A percentile compares a stretch with the other conserved stretches of the same genome.
phyloP scores from a whole-genome alignment of 176 grass and related monocot genomes.

The Luzula sylvatica region DNA sequence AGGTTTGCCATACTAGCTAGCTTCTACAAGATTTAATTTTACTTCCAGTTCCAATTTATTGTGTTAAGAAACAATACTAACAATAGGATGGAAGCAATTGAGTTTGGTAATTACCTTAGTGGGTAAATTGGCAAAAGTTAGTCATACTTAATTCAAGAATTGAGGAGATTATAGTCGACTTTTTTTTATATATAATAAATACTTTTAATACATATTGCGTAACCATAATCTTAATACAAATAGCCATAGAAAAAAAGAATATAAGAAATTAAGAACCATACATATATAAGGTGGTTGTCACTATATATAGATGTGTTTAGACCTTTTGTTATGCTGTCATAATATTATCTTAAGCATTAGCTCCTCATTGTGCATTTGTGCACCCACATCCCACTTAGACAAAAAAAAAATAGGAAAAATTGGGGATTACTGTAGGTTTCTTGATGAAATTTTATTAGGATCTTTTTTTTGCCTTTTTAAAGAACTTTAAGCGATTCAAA shows the following conservation, averaged over 20 bases:
- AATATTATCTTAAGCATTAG: conserved; percentile 14
- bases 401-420: not conserved
- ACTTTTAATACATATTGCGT: no score
- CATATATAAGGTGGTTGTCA: conserved; percentile 5
- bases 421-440: not conserved
- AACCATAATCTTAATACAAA: no score
- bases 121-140: no score
- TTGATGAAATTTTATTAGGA: not conserved
- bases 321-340: conserved; percentile 4
- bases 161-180: no score
- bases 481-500: not conserved
- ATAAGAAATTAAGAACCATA: conserved; percentile 6
- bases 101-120: no score
- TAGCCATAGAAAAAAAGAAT: not conserved
- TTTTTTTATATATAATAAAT: no score
- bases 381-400: not conserved
- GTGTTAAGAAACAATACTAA: no score
- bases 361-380: conserved; percentile 1
- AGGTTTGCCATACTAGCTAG: no score
- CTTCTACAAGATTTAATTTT: no score
- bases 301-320: conserved; percentile 17
- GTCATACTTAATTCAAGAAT: no score
- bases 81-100: no score
- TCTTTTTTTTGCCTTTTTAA: conserved; percentile 1
- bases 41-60: no score